Base-by-base conservation (phyloP, 2,329 filamentous ascomycete genomes). In the Aureobasidium subglaciale region DNA sequence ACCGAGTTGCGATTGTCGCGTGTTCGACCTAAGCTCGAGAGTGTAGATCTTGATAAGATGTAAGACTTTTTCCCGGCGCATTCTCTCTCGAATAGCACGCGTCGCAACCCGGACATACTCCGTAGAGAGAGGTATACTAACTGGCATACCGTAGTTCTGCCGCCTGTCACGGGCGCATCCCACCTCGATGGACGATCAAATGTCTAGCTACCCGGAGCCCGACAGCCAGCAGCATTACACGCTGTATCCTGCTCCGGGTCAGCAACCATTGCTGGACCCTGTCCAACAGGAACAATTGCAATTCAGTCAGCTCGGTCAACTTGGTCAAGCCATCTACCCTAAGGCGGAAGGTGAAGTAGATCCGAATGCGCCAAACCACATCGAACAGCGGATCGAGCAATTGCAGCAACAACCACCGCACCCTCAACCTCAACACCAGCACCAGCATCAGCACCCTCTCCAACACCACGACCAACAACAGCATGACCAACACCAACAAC, bases 121-220 rank as follows among this genome's bases (percentile, higher is more conserved):
- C 46, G 46, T 50, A 50, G 30, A 34, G 30, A 34, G 16, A 20
- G 22, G 46, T 38, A 50, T 50, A 37, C 45, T 48, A 34, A 50
- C 34, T 48, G 43, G 13, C 29, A 30, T 10, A 7, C 46, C 32
- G 27, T n/a, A 37, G 32, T 50, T 50, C 46, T 50, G 34, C 43
- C 43, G 46, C 32, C 46, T 24, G 46, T 10, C 32, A 15, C 32
- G 30, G 34, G 32, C 22, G 10, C 22, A 24, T 27, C 15, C 48
- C 48, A 13, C 18, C 20, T 52, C 48, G 41, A 59, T 59, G 57
- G 50, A 59, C 48, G 43, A 57, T 16, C 58, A 55, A 45, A 71
- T 71, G 68, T 66, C 67, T 41, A 65, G 66, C 57, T 68, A 69
- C 57, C 68, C 68, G 24, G 62, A 63, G 58, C 63, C 65, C 18